Conservation (phyloP, 768 basidiomycete genomes). For the Multifurca ochricompacta region DNA sequence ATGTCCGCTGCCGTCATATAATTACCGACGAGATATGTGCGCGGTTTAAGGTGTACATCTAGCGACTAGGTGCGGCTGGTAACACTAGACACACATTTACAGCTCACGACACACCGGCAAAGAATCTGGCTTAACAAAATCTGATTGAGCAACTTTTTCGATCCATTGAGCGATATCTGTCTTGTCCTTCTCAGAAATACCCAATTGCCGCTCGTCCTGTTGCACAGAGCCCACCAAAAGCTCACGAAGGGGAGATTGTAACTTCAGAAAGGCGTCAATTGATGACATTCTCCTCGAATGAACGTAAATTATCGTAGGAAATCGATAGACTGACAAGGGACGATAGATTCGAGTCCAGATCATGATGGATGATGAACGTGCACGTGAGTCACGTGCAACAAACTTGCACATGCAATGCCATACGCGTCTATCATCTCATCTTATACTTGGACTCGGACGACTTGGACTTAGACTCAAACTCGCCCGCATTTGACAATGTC, state of each 20-base stretch:
- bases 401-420: neutral
- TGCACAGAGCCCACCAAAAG: conserved; percentile 41
- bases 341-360: conserved; percentile 5
- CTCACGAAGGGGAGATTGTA: conserved; percentile 32
- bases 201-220: conserved; percentile 38
- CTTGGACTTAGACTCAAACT: too few relatives aligned
- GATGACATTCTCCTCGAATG: conserved; percentile 24
- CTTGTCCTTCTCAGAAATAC: conserved; percentile 53
- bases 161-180: conserved; percentile 64
- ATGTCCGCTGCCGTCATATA: conserved; percentile 86
- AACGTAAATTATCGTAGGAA: neutral
- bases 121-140: conserved; percentile 37
- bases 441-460: too few relatives aligned
- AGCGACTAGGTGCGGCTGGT: conserved; percentile 44
- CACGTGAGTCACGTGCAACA: neutral
- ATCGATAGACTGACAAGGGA: conserved; percentile 6
- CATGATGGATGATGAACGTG: neutral
- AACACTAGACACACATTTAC: neutral
- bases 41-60: conserved; percentile 59
- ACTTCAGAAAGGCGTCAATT: conserved; percentile 22
- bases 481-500: neutral
- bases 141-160: conserved; percentile 47
- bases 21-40: conserved; percentile 82
- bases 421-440: neutral
- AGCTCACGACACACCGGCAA: conserved; percentile 38